A percentile compares a stretch with the other conserved stretches of the same genome.
Evolutionary conservation across 352 stramenopile species (phyloP).

Genomic region (Globisporangium cystogenes): DNA sequence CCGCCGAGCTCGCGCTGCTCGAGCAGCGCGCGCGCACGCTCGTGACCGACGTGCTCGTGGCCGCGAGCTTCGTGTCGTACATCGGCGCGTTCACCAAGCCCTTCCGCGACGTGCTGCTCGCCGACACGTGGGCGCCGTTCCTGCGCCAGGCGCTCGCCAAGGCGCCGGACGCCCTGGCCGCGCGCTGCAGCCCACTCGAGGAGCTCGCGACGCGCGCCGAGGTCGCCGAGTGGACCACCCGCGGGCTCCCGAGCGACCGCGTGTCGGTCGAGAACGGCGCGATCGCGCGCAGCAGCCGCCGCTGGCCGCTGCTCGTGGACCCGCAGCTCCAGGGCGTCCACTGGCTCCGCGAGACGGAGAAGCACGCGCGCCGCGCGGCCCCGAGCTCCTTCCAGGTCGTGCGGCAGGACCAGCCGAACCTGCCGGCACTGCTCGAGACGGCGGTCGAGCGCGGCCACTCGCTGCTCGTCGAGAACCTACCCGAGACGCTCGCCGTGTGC

Average conservation of each 20-base stretch:
- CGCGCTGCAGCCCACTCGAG: constrained; percentile 50
- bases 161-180: constrained; percentile 17
- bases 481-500: constrained; percentile 80
- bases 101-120: constrained; percentile 86
- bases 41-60: constrained; percentile 89
- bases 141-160: constrained; percentile 49
- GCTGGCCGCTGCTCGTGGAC: constrained; percentile 88
- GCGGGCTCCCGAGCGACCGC: constrained; percentile 83
- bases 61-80: constrained; percentile 92
- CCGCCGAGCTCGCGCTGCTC: constrained; percentile 75
- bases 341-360: constrained; percentile 85
- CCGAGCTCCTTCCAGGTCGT: constrained; percentile 65
- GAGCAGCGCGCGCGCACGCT: constrained; percentile 69
- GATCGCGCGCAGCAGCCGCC: constrained; percentile 73
- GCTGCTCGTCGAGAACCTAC: constrained; percentile 89
- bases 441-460: constrained; percentile 76
- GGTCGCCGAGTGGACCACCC: constrained; percentile 81
- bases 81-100: constrained; percentile 92
- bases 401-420: constrained; percentile 77
- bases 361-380: constrained; percentile 29
- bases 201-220: constrained; percentile 73
- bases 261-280: constrained; percentile 91
- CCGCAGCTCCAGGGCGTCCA: constrained; percentile 89
- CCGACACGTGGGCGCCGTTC: constrained; percentile 85
- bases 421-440: constrained; percentile 65